Evolutionary conservation across 305 asterid species (phyloP).

Genomic region (Petunia hybrid): DNA sequence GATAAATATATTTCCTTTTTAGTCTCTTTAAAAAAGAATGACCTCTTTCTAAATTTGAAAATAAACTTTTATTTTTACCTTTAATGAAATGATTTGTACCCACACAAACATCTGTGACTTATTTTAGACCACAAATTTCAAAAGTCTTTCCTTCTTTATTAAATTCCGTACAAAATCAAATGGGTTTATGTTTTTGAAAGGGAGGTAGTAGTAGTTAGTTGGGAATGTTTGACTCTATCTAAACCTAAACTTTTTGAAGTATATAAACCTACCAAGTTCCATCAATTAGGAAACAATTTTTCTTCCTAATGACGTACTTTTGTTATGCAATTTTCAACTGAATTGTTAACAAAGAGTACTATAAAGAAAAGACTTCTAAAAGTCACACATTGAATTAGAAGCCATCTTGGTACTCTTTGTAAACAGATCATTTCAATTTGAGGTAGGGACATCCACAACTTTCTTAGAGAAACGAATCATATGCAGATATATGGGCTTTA

Average conservation of each 20-base stretch:
- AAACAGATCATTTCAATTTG: constrained; percentile 31
- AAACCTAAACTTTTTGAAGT: not conserved
- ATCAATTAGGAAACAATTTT: not conserved
- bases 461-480: constrained; percentile 41
- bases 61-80: no score
- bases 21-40: no score
- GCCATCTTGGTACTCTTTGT: constrained; percentile 17
- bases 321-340: constrained; percentile 13
- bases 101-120: no score
- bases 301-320: not conserved
- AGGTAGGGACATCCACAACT: constrained; percentile 49
- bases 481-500: constrained; percentile 38
- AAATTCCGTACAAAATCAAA: no score
- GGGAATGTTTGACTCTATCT: not conserved
- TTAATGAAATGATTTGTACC: no score
- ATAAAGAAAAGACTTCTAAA: not conserved
- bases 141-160: no score
- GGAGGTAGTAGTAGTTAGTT: not conserved
- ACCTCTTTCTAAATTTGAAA: no score
- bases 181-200: no score
- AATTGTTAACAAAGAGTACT: not conserved
- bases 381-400: not conserved
- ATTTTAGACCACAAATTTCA: no score
- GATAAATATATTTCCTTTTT: no score
- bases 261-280: constrained; percentile 23